Evolutionary conservation across 2,329 filamentous ascomycete species (phyloP), one percentile per base, ranked within the genome.

Genomic region (Aspergillus transmontanensis): DNA sequence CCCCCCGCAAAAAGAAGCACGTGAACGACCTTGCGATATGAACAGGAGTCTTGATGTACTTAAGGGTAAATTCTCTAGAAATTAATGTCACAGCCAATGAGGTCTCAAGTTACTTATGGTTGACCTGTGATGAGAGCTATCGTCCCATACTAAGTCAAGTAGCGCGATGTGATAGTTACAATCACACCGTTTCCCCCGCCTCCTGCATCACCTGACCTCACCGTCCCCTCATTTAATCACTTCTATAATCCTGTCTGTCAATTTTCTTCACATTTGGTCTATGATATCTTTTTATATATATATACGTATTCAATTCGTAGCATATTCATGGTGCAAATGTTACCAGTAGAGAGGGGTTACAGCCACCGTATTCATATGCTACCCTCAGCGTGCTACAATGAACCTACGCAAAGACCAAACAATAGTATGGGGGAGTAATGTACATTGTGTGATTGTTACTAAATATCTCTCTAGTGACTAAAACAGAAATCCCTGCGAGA

Each of bases 161-260:
- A 46, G 48, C 48, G 21, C 48, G 30, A 30, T 55, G 48, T 23
- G 34, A 26, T 34, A 10, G 41, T 60, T 41, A 57, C 59, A 23
- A 60, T 60, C 59, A 60, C 59, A 60, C 59, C 41, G 39, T 55
- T 53, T 6, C 26, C 30, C 46, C 39, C 16, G 2, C 21, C 36
- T 36, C n/a, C 21, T 10, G n/a, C 43, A 26, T 46, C 43, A 46
- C 43, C 43, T 46, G 43, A 46, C 21, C 21, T 26, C n/a, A 12
- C 43, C n/a, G 43, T 34, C 41, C 51, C 51, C 39, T 28, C 50
- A 23, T 48, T 45, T 41, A 26, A 39, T 36, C 26, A 48, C n/a
- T 46, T 9, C 12, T 21, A 23, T 21, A 12, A 26, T 46, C 14
- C 41, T 43, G 2, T 46, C 43, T 26, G 21, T 26, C 21, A 12